Conservation (phyloP, 2,329 filamentous ascomycete species). For the Penicillium nordicum region DNA sequence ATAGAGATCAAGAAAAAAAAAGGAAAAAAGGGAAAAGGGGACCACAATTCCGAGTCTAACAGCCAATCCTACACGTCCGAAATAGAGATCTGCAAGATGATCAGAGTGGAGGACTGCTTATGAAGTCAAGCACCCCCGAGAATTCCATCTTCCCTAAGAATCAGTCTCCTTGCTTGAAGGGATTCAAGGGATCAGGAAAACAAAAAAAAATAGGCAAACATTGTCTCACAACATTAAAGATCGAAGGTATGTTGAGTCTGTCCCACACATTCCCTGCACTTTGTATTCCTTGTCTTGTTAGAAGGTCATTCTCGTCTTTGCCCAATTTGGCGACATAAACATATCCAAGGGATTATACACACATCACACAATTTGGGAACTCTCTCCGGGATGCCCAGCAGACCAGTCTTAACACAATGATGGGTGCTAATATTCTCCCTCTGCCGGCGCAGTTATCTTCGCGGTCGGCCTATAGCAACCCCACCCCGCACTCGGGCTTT, state of each 20-base stretch:
- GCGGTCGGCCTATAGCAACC: constrained; percentile 23
- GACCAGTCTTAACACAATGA: constrained; percentile 21
- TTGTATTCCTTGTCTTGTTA: background rate
- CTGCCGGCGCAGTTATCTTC: constrained; percentile 27
- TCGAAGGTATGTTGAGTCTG: constrained; percentile 6
- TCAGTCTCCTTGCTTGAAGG: constrained; percentile 19
- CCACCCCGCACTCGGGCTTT: constrained; percentile 20
- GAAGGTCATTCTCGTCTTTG: background rate
- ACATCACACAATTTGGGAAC: background rate
- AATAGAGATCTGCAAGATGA: constrained; percentile 23
- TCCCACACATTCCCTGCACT: constrained; percentile 4
- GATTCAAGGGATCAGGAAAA: constrained; percentile 14
- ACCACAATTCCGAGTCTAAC: constrained; percentile 7
- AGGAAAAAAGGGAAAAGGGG: background rate
- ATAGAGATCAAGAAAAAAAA: constrained; percentile 3
- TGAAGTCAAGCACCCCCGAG: constrained; percentile 24
- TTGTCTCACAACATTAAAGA: constrained; percentile 6
- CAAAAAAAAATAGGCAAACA: constrained; percentile 6
- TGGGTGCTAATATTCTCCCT: constrained; percentile 30
- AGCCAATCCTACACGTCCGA: constrained; percentile 18
- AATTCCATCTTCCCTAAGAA: constrained; percentile 14
- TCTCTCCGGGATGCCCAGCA: constrained; percentile 4
- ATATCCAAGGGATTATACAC: background rate
- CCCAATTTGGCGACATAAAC: background rate
- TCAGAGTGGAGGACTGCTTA: constrained; percentile 19